Base-by-base conservation (phyloP, 2,329 filamentous ascomycete genomes). In the Beauveria pseudobassiana region DNA sequence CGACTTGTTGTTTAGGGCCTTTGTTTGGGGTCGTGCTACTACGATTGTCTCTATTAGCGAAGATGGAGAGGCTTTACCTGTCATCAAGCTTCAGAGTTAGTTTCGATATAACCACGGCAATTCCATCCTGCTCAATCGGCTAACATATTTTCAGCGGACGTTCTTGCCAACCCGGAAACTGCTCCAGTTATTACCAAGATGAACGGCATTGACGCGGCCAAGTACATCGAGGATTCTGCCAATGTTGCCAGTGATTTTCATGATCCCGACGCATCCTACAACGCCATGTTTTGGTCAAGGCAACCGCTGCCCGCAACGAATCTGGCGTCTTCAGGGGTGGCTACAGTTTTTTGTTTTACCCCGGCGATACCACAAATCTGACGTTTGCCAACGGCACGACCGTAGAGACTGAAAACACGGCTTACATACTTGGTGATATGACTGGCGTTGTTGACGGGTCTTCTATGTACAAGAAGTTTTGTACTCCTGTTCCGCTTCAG, bases 41-140 rank as follows among this genome's bases (percentile, higher is more conserved):
- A 81, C 85, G 64, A 14, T 87, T 68, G 70, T 76, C 5, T 77
- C 75, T 6, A 67, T 75, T 55, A 73, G 72, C 64, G 69, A 75
- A 6, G 57, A 54, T 43, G 66, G 67, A 43, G 52, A 5, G 14
- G 3, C 54, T 20, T 20, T 67, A 49, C 67, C 67, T 6, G 64
- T 65, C 5, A 65, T 68, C 28, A 68, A 68, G 61, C 52, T 67
- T 4, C 62, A 64, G 51, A 56, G 67, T 67, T 54, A 56, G 67
- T 63, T 16, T 12, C 1, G 30, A 18, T 43, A 42, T 34, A 22
- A 10, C 30, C 5, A n/a, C 14, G 26, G n/a, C 43, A 48, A 0
- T 3, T 20, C 43, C 61, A 22, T 42, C 20, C 38, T 52, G 3
- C 3, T 24, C 22, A 24, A 24, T 24, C 22, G 22, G 56, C 38